Evolutionary conservation across 441 rosid genomes (phyloP), one percentile per base, ranked within the genome.

Genomic region (Hypseocharis bilobata): DNA sequence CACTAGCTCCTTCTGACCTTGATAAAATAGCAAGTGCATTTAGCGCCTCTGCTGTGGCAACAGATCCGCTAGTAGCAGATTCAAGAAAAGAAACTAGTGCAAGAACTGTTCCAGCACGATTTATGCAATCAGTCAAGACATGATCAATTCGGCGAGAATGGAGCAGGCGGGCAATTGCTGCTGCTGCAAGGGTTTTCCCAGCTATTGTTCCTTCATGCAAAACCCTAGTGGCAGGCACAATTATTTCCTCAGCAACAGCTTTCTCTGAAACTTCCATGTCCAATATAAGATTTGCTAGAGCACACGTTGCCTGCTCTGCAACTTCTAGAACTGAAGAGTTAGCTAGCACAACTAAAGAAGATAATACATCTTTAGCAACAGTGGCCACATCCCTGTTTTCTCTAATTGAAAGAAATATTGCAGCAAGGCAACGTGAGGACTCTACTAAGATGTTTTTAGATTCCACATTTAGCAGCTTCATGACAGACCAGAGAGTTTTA

Each of bases 141-240:
- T 75, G 60, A 84, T 87, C 90, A 63, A 92, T 85, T 76, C 45
- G 78, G 69, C 83, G 87, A 49, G 90, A 80, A 76, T 85, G 85
- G 42, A 95, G 93, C 68, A 92, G 83, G 62, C 99, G 88, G 54
- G 93, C 83, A 73, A 95, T 87, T 73, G 98, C 97, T 49, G 99
- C 98, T 69, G 99, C 97, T 64, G 96, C 99, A 78, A 81, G 97
- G 58, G 91, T 87, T 85, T 86, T 89, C 58, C 98, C 98, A 68
- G 91, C 78, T 73, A 84, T 78, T n/a, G 95, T 79, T 73, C 98
- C 96, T 82, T 95, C 99, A 69, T 79, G 84, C 80, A 94, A 78
- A 71, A 95, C 83, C 76, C 93, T 84, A 52, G 99, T 89, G 65
- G 96, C 91, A 56, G 98, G 96, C 75, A 92, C 70, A 77, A 92